A percentile compares a stretch with the other conserved stretches of the same genome.
These are phyloP conservation scores for Quercus variabilis DNA, from an alignment of 306 rosid species.

Conservation along the genomic window DNA sequence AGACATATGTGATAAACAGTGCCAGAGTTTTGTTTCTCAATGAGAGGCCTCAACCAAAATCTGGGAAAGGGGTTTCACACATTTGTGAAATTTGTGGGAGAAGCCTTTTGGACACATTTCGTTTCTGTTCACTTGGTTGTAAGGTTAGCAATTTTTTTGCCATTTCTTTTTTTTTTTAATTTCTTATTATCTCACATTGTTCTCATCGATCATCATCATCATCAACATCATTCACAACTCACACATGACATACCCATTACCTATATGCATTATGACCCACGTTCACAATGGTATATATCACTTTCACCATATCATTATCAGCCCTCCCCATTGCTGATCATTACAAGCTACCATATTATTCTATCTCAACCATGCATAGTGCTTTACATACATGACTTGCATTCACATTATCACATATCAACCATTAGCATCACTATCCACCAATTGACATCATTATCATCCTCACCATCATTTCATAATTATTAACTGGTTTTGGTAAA, in stretches of 20 bases:
- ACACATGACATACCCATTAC: constrained; percentile 52
- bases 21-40: constrained; percentile 86
- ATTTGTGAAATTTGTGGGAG: constrained; percentile 89
- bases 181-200: not conserved
- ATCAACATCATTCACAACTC: constrained; percentile 46
- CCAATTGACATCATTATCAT: not conserved
- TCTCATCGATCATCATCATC: constrained; percentile 21
- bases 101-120: constrained; percentile 84
- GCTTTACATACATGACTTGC: not conserved
- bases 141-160: constrained; percentile 56
- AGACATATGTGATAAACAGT: constrained; percentile 91
- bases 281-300: constrained; percentile 35
- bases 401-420: not conserved
- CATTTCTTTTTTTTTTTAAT: not conserved
- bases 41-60: constrained; percentile 90
- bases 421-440: not conserved
- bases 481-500: not conserved
- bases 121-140: constrained; percentile 93
- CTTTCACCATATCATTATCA: constrained; percentile 28
- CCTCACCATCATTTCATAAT: not conserved
- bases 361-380: not conserved
- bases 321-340: constrained; percentile 1
- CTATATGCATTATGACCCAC: constrained; percentile 60
- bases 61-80: constrained; percentile 75
- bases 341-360: constrained; percentile 2